Conservation (phyloP, 768 basidiomycete species). For the Pisolithus marmoratus region DNA sequence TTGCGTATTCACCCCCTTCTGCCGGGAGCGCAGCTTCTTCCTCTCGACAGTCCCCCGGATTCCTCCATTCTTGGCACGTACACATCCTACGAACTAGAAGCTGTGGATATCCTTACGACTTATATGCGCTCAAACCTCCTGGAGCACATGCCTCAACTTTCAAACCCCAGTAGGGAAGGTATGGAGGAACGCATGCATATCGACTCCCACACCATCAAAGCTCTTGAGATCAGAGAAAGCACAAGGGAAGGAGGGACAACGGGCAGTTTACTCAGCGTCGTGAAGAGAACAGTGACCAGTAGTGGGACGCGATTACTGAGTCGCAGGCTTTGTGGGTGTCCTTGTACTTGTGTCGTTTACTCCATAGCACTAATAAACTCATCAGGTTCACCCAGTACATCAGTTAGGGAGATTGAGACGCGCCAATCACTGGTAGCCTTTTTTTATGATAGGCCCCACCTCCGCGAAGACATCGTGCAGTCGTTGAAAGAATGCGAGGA, state of each 20-base stretch:
- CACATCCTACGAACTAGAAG: constrained; percentile 42
- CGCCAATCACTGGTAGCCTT: constrained; percentile 76
- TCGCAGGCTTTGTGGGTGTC: constrained; percentile 68
- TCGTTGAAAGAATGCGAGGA: constrained; percentile 60
- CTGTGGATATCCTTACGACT: constrained; percentile 56
- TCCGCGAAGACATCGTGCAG: constrained; percentile 58
- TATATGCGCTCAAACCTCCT: constrained; percentile 66
- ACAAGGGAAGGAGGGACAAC: constrained; percentile 64
- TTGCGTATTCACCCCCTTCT: constrained; percentile 39
- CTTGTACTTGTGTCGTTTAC: background rate
- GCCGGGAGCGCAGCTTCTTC: background rate
- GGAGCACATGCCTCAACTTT: constrained; percentile 70
- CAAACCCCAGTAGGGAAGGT: constrained; percentile 52
- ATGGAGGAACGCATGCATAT: constrained; percentile 71
- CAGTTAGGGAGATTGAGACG: constrained; percentile 60
- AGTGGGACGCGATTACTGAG: constrained; percentile 72
- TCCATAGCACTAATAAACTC: constrained; percentile 9
- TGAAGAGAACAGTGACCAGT: constrained; percentile 73
- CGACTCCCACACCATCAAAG: constrained; percentile 82
- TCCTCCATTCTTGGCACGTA: constrained; percentile 14
- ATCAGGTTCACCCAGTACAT: constrained; percentile 82
- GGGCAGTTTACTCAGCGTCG: constrained; percentile 68
- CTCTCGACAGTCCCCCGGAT: constrained; percentile 7
- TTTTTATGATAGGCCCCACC: constrained; percentile 54
- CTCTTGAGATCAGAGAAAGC: constrained; percentile 79